phyloP scores from a whole-genome alignment of 148 eudicot species.

The Nepenthes gracilis region DNA sequence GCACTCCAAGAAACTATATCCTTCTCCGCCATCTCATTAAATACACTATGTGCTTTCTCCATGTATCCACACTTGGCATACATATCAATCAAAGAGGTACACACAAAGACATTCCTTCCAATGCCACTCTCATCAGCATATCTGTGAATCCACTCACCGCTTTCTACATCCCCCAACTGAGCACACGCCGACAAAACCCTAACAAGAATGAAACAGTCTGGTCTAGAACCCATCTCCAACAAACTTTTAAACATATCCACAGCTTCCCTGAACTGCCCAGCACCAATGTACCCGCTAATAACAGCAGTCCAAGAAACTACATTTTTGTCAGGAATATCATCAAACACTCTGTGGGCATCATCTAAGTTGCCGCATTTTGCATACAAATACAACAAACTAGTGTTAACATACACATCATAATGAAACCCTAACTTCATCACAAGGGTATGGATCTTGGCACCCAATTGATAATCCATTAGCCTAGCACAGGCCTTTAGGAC shows the following conservation, averaged over 20 bases:
- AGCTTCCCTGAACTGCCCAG: slow-evolving; percentile 29
- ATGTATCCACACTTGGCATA: slow-evolving; percentile 37
- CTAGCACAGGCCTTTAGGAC: slow-evolving; percentile 31
- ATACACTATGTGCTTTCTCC: slow-evolving; percentile 34
- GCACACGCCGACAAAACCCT: slow-evolving; percentile 45
- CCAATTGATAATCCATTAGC: slow-evolving; percentile 19
- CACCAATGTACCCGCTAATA: slow-evolving; percentile 37
- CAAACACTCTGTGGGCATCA: slow-evolving; percentile 50
- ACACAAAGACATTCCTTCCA: slow-evolving; percentile 28
- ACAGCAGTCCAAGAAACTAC: slow-evolving; percentile 42
- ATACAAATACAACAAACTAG: slow-evolving; percentile 48
- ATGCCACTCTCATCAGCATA: slow-evolving; percentile 22
- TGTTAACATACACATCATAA: slow-evolving; percentile 32
- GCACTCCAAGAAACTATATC: slow-evolving; percentile 53
- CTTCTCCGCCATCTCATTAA: slow-evolving; percentile 39
- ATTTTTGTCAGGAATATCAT: slow-evolving; percentile 32
- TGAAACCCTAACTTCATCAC: slow-evolving; percentile 39
- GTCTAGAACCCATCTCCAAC: slow-evolving; percentile 28
- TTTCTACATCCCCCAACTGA: slow-evolving; percentile 26
- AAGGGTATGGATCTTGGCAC: slow-evolving; percentile 30
- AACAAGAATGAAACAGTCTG: slow-evolving; percentile 40
- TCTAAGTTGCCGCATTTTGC: slow-evolving; percentile 21
- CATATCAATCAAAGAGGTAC: slow-evolving; percentile 42
- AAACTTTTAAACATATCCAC: slow-evolving; percentile 34
- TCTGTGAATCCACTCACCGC: slow-evolving; percentile 40